Conservation (phyloP, 257 asterid species). For the Cinchona pubescens region DNA sequence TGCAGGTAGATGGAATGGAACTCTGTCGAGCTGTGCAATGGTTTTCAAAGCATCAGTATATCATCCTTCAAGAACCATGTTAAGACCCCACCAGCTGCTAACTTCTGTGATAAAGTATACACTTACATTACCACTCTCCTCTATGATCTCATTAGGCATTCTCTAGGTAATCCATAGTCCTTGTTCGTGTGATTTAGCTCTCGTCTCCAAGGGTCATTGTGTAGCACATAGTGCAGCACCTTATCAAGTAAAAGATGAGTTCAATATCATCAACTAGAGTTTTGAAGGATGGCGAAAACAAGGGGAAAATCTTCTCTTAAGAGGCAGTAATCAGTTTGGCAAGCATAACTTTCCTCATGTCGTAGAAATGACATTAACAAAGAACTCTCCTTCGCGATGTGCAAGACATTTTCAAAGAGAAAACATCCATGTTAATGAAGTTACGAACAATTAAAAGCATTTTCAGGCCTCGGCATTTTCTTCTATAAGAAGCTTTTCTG, state of each 20-base stretch:
- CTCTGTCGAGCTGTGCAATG: background rate
- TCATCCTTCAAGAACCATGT: background rate
- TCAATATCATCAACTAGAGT: conserved; percentile 5
- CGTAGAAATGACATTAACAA: background rate
- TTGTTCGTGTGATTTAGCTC: conserved; percentile 29
- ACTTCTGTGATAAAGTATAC: background rate
- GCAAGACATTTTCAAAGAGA: background rate
- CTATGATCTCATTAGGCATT: conserved; percentile 48
- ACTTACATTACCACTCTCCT: background rate
- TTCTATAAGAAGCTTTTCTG: background rate
- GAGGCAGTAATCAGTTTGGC: background rate
- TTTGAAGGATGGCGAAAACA: background rate
- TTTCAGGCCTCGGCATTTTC: background rate
- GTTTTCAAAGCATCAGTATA: background rate
- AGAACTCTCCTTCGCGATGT: background rate
- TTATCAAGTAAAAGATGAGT: conserved; percentile 23
- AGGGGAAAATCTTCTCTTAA: background rate
- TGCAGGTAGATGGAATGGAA: background rate
- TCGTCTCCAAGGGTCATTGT: conserved; percentile 85
- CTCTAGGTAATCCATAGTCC: conserved; percentile 66
- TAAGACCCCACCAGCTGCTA: background rate
- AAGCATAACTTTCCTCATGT: background rate
- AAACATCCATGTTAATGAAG: background rate
- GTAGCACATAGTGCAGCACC: conserved; percentile 87
- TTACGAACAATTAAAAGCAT: background rate